A percentile compares a stretch with the other conserved stretches of the same genome.
Conservation (phyloP, 164 flowering plant genomes). For the Echeveria elegans region DNA sequence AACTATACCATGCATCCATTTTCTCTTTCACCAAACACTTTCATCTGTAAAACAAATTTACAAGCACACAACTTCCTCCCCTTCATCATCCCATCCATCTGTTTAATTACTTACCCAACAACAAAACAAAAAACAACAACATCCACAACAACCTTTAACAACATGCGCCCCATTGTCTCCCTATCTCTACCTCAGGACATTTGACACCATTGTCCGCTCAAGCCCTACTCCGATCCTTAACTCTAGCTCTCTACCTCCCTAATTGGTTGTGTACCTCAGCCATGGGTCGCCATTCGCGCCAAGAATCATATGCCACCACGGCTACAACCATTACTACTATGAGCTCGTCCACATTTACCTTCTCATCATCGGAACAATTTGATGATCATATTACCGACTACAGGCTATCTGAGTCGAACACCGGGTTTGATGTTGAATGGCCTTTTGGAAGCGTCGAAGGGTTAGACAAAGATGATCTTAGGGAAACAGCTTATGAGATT, state of each 20-base stretch:
- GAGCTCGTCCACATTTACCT: slow-evolving; percentile 7
- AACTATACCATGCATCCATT: background rate
- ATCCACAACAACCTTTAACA: background rate
- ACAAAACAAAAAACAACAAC: no score
- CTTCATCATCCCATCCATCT: no score
- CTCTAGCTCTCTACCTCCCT: background rate
- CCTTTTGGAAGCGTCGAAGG: slow-evolving; percentile 58
- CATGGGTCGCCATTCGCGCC: background rate
- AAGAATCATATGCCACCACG: slow-evolving; percentile 4
- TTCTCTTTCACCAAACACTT: background rate
- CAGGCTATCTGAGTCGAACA: background rate
- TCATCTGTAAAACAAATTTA: background rate
- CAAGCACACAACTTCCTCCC: background rate
- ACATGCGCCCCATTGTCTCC: slow-evolving; percentile 2
- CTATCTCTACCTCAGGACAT: background rate
- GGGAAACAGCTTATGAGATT: slow-evolving; percentile 76
- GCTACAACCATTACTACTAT: background rate
- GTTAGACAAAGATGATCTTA: slow-evolving; percentile 49
- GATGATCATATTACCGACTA: background rate
- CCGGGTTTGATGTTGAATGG: slow-evolving; percentile 35
- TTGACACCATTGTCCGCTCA: background rate
- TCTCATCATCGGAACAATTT: background rate
- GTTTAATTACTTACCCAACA: background rate
- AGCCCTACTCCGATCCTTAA: background rate
- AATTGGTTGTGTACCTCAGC: background rate